Percentiles rank a stretch among this genome's conserved stretches.
These are phyloP conservation scores for Dothiorella sarmentorum DNA, from an alignment of 2,329 filamentous ascomycete genomes.

Conservation along the genomic window DNA sequence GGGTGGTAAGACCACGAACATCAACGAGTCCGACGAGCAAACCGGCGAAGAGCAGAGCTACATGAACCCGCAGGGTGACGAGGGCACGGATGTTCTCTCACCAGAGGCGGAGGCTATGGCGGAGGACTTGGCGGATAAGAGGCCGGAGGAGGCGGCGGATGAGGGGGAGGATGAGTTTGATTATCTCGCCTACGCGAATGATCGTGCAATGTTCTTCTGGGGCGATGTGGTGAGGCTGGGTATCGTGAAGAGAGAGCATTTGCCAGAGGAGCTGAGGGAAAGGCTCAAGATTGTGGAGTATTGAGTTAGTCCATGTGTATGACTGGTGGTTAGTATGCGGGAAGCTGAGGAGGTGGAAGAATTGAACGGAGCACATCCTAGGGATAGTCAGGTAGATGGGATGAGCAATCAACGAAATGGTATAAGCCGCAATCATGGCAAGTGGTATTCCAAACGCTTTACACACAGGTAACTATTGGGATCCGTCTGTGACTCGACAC, in stretches of 20 bases:
- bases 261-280: slow-evolving; percentile 64
- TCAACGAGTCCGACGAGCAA: background rate
- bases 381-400: too few species aligned
- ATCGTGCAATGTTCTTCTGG: slow-evolving; percentile 91
- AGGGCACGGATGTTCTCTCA: slow-evolving; percentile 20
- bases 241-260: slow-evolving; percentile 68
- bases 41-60: slow-evolving; percentile 18
- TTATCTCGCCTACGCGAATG: slow-evolving; percentile 86
- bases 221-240: slow-evolving; percentile 80
- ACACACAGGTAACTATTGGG: too few species aligned
- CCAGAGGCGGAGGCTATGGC: slow-evolving; percentile 19
- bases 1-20: background rate
- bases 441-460: too few species aligned
- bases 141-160: slow-evolving; percentile 25
- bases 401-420: too few species aligned
- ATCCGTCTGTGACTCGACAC: too few species aligned
- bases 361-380: too few species aligned
- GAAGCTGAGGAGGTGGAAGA: too few species aligned
- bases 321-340: too few species aligned
- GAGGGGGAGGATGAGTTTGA: slow-evolving; percentile 73
- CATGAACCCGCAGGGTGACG: background rate
- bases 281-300: slow-evolving; percentile 65
- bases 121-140: slow-evolving; percentile 26
- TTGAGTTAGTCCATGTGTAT: too few species aligned
- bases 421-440: too few species aligned